Percentiles rank a stretch among this genome's conserved stretches.
phyloP scores from a whole-genome alignment of 1,284 basidiomycete genomes.

The Puccinia hordei region DNA sequence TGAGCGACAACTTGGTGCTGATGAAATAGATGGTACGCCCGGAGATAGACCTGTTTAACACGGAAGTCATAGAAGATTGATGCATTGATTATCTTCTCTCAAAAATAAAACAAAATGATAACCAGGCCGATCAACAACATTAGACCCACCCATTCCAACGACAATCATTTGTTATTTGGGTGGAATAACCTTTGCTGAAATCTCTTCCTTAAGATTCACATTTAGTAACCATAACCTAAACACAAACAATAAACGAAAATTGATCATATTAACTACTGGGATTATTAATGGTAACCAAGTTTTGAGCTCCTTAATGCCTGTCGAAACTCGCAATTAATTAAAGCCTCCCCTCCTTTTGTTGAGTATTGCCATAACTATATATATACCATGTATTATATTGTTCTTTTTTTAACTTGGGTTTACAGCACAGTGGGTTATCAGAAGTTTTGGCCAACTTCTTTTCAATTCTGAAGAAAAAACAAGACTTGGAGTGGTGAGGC shows the following conservation, averaged over 20 bases:
- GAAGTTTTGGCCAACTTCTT: too few relatives aligned
- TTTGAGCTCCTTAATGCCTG: conserved; percentile 52
- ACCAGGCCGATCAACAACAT: conserved; percentile 12
- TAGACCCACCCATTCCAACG: conserved; percentile 61
- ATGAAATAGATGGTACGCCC: conserved; percentile 53
- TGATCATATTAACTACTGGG: conserved; percentile 54
- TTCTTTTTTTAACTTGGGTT: background rate
- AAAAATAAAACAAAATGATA: background rate
- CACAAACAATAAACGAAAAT: conserved; percentile 61
- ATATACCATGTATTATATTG: background rate
- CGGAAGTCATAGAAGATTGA: background rate
- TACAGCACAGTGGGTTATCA: too few relatives aligned
- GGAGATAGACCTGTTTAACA: background rate
- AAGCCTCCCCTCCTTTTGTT: background rate
- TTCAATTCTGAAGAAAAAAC: too few relatives aligned
- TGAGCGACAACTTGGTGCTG: conserved; percentile 65
- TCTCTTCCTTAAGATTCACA: conserved; percentile 80
- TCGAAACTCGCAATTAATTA: conserved; percentile 38
- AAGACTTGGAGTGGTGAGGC: too few relatives aligned
- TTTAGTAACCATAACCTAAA: conserved; percentile 59
- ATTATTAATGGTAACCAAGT: conserved; percentile 54
- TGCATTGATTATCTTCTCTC: background rate
- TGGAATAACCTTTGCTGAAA: conserved; percentile 95
- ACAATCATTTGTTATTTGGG: conserved; percentile 98
- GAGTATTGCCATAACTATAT: background rate